A percentile compares a stretch with the other conserved stretches of the same genome.
These are phyloP conservation scores for Aethionema arabicum DNA, from an alignment of 345 rosid genomes.

Conservation along the genomic window DNA sequence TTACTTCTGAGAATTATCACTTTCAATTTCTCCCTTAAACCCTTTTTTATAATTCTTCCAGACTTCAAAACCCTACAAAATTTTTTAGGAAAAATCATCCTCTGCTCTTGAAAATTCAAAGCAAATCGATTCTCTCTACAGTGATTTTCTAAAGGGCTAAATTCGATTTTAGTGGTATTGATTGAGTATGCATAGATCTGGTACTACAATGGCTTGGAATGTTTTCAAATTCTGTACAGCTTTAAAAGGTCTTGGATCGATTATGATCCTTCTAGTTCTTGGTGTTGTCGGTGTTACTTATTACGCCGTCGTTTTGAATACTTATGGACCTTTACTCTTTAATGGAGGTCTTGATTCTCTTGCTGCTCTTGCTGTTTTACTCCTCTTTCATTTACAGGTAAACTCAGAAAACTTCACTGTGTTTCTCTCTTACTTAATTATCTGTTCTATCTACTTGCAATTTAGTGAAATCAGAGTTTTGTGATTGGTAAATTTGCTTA, in stretches of 20 bases:
- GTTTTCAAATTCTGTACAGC: constrained; percentile 80
- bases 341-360: constrained; percentile 55
- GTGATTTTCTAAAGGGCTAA: too few relatives aligned
- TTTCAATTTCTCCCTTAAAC: constrained; percentile 16
- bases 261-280: constrained; percentile 72
- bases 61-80: constrained; percentile 7
- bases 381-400: constrained; percentile 82
- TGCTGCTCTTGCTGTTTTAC: constrained; percentile 49
- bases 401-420: constrained; percentile 23
- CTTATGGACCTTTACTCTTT: constrained; percentile 57
- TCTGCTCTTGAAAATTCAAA: too few relatives aligned
- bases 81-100: neutral
- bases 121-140: too few relatives aligned
- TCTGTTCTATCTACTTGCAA: neutral
- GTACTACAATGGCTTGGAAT: constrained; percentile 79
- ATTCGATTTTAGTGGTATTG: too few relatives aligned
- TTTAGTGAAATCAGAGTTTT: constrained; percentile 32
- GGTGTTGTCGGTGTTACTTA: constrained; percentile 80
- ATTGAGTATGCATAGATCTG: constrained; percentile 70
- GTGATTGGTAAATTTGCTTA: constrained; percentile 48
- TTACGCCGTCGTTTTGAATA: constrained; percentile 71
- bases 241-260: constrained; percentile 67
- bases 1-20: constrained; percentile 16
- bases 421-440: neutral
- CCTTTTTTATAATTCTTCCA: neutral